Percentiles rank a stretch among this genome's conserved stretches.
phyloP scores from a whole-genome alignment of 139 green algal genomes.

The Tetradesmus obliquus region DNA sequence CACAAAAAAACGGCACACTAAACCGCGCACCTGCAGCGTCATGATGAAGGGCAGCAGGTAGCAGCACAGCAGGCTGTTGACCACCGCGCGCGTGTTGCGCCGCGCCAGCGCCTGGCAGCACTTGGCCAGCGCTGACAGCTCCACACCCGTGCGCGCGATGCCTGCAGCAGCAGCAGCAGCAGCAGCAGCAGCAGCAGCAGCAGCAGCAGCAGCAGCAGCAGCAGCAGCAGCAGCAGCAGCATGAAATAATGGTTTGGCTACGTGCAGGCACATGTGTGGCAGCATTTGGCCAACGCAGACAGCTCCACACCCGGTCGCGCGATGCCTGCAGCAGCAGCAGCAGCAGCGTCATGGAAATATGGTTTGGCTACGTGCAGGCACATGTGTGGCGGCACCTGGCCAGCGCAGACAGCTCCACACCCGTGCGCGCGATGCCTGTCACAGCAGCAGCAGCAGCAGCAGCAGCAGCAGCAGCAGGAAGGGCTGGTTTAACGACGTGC shows the following conservation, averaged over 20 bases:
- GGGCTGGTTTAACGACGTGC: too few relatives aligned
- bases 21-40: neutral
- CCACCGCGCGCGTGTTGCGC: neutral
- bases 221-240: too few relatives aligned
- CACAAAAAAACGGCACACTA: too few relatives aligned
- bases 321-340: slow-evolving; percentile 9
- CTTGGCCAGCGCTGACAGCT: slow-evolving; percentile 1
- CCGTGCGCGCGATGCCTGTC: slow-evolving; percentile 15
- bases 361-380: too few relatives aligned
- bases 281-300: neutral
- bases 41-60: slow-evolving; percentile 35
- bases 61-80: slow-evolving; percentile 15
- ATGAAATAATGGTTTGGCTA: too few relatives aligned
- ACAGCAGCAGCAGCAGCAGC: neutral
- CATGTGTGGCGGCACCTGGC: neutral
- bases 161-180: slow-evolving; percentile 6
- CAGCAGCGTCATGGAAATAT: neutral
- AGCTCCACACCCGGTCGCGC: neutral
- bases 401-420: neutral
- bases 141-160: slow-evolving; percentile 9
- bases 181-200: neutral
- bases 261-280: neutral
- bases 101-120: neutral
- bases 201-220: neutral
- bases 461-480: neutral